phyloP scores from a whole-genome alignment of 2,329 filamentous ascomycete genomes.

The Metarhizium sp. region DNA sequence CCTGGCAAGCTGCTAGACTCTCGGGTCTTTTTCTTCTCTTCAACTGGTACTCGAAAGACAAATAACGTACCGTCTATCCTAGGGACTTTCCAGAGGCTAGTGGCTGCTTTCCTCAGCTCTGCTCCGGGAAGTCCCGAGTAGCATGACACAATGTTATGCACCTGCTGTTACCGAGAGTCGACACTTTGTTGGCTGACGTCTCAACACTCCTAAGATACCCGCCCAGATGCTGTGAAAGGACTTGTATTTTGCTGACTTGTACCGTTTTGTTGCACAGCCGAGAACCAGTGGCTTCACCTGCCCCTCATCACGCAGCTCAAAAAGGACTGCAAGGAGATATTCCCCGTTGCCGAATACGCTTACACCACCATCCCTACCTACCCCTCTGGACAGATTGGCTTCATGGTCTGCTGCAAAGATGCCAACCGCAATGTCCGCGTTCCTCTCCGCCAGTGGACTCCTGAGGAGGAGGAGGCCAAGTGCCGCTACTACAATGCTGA shows the following conservation, averaged over 20 bases:
- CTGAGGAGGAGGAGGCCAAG: slow-evolving; percentile 84
- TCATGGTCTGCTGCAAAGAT: slow-evolving; percentile 99
- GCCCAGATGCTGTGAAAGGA: background rate
- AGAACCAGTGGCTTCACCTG: slow-evolving; percentile 99
- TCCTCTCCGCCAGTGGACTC: slow-evolving; percentile 71
- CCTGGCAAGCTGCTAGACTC: background rate
- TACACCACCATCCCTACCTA: slow-evolving; percentile 99
- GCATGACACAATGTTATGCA: slow-evolving; percentile 1
- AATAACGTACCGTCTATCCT: slow-evolving; percentile 12
- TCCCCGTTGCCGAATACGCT: slow-evolving; percentile 95
- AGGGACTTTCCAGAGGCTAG: slow-evolving; percentile 27
- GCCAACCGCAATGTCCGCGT: slow-evolving; percentile 71
- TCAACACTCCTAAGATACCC: background rate
- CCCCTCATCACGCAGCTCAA: slow-evolving; percentile 89
- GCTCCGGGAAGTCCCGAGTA: slow-evolving; percentile 28
- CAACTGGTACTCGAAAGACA: slow-evolving; percentile 1
- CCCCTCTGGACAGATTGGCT: slow-evolving; percentile 97
- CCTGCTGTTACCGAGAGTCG: background rate
- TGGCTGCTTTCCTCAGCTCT: slow-evolving; percentile 27
- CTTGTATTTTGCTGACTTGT: slow-evolving; percentile 8
- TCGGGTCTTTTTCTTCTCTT: background rate
- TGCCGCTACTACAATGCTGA: slow-evolving; percentile 97
- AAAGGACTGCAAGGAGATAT: slow-evolving; percentile 93
- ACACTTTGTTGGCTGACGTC: background rate
- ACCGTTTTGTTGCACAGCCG: slow-evolving; percentile 48